Base-by-base conservation (phyloP, 139 green algal species). In the Auxenochlorella pyrenoidosa region DNA sequence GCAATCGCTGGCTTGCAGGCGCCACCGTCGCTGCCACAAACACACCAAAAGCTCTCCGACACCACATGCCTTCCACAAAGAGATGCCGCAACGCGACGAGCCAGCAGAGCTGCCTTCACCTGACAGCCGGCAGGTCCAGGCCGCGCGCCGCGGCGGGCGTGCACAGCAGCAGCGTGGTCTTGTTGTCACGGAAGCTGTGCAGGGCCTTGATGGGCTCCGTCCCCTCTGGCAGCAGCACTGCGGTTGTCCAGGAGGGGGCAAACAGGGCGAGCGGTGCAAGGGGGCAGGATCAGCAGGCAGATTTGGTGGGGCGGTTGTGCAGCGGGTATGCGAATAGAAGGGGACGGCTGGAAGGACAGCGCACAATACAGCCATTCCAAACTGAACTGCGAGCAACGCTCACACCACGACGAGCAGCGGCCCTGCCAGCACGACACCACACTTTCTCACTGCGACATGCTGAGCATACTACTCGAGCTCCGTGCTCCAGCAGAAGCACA, bases 71-170 rank as follows among this genome's bases (percentile, higher is more conserved):
- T 41, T 24, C 43, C 24, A 0, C 5, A 41, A 4, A 21, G 16
- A 34, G 5, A 6, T 28, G 70, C 70, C 18, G 38, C 70, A 32
- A 75, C 4, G 34, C 68, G 30, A 16, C 38, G 18, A 24, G 54
- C 15, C 54, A 63, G 54, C 13, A 24, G 54, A 63, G 15, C 15
- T 28, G 12, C n/a, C 54, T 63, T 6, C 40, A 85, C 80, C 80
- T 95, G 3, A 98, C 95, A 3, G 92, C 94, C 0, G 96, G 96
- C 36, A 98, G 88, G 89, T 98, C 96, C 60, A 98, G 90, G 2
- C 96, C 96, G 1, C 96, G 88, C 4, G 93, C 87, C 0, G 94
- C 93, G 26, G 86, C 72, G 1, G 95, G 94, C 1, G 94, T 98
- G 47, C 91, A 89, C 43, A 98, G 77, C 83, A 98, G 82, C 73